Percentiles rank a stretch among this genome's conserved stretches.
Evolutionary conservation across 352 stramenopile genomes (phyloP).

Genomic region (Lagenidium sp.): DNA sequence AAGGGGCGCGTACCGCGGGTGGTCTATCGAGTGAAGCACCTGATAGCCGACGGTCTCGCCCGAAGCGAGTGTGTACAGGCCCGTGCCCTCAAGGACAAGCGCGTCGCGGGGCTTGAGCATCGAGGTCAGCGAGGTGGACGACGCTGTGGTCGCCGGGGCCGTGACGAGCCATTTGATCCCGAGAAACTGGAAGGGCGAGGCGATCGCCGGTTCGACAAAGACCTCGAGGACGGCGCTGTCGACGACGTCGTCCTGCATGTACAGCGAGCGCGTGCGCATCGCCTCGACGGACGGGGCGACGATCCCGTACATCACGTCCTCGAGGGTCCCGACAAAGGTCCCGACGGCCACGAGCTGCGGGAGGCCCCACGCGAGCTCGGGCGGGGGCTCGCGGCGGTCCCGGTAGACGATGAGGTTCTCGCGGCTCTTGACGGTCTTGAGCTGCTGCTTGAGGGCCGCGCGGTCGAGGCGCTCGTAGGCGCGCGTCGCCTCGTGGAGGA

Average conservation of each 20-base stretch:
- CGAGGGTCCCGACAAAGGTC: slow-evolving; percentile 34
- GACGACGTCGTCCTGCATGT: slow-evolving; percentile 23
- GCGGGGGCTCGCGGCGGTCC: slow-evolving; percentile 20
- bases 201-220: slow-evolving; percentile 11
- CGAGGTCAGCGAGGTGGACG: slow-evolving; percentile 13
- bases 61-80: slow-evolving; percentile 9
- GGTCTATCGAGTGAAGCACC: slow-evolving; percentile 21
- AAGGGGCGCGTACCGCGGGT: slow-evolving; percentile 16
- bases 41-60: slow-evolving; percentile 23
- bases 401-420: slow-evolving; percentile 31
- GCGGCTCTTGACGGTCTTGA: slow-evolving; percentile 6
- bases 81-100: slow-evolving; percentile 25
- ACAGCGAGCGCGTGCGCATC: slow-evolving; percentile 19
- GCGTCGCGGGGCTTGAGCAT: slow-evolving; percentile 21
- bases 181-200: slow-evolving; percentile 40
- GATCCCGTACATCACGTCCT: slow-evolving; percentile 56
- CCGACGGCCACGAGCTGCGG: slow-evolving; percentile 41
- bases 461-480: slow-evolving; percentile 62
- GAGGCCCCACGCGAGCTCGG: slow-evolving; percentile 19
- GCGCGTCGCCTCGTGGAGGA: slow-evolving; percentile 79
- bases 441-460: not conserved
- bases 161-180: slow-evolving; percentile 36
- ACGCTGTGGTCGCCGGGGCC: not conserved
- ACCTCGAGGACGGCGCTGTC: slow-evolving; percentile 23
- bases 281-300: slow-evolving; percentile 29